Percentiles rank a stretch among this genome's conserved stretches.
These are phyloP conservation scores for Backusella liffmaniae DNA, from an alignment of 192 early-diverging fungal genomes.

Conservation along the genomic window DNA sequence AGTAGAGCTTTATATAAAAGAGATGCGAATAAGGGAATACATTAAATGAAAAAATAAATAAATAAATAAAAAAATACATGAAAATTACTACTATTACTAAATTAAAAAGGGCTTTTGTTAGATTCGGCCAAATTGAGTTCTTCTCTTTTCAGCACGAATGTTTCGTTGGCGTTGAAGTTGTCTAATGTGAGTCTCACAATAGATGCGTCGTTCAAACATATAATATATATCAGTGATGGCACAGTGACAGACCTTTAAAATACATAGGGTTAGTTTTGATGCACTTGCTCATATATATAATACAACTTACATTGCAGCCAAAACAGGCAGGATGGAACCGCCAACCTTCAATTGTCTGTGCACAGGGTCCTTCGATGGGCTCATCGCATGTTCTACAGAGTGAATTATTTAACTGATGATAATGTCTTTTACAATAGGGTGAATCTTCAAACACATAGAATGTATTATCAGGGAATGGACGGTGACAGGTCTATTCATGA, in stretches of 20 bases:
- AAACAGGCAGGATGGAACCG: slow-evolving; percentile 89
- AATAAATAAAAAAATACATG: neutral
- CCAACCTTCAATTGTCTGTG: slow-evolving; percentile 78
- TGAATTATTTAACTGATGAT: slow-evolving; percentile 83
- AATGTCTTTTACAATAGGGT: slow-evolving; percentile 85
- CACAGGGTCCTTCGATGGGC: slow-evolving; percentile 86
- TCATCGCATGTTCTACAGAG: slow-evolving; percentile 76
- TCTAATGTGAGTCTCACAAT: slow-evolving; percentile 73
- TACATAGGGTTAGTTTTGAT: neutral
- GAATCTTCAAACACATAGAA: slow-evolving; percentile 89
- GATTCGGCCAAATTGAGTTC: slow-evolving; percentile 49
- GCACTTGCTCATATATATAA: neutral
- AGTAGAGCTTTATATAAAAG: neutral
- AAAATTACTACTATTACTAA: neutral
- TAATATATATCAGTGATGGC: slow-evolving; percentile 71
- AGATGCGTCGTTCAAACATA: slow-evolving; percentile 61
- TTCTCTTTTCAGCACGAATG: slow-evolving; percentile 59
- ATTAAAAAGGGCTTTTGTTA: slow-evolving; percentile 4
- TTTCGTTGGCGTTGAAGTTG: slow-evolving; percentile 58
- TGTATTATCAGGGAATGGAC: slow-evolving; percentile 72
- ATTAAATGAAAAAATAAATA: slow-evolving; percentile 10
- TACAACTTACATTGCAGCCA: slow-evolving; percentile 55
- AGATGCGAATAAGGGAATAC: neutral
- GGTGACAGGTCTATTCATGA: slow-evolving; percentile 51
- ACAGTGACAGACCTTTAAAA: slow-evolving; percentile 45